Percentiles rank a stretch among this genome's conserved stretches.
phyloP scores from a whole-genome alignment of 768 basidiomycete genomes.

The Amanita subjunquillea region DNA sequence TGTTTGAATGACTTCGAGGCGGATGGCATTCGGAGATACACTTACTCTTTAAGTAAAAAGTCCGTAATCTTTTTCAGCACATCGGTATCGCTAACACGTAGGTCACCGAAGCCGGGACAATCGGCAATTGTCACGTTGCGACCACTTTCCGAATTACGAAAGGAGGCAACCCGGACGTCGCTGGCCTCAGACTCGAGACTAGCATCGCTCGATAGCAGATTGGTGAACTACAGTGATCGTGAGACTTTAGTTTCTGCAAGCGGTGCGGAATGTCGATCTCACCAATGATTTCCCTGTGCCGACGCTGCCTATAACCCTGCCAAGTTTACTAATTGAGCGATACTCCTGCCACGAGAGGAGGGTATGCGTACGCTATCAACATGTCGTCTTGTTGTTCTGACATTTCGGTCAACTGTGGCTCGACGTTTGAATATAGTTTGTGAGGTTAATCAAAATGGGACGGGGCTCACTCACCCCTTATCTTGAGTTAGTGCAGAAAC shows the following conservation, averaged over 20 bases:
- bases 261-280: background rate
- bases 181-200: background rate
- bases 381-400: background rate
- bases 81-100: background rate
- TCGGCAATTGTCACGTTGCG: slow-evolving; percentile 23
- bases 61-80: slow-evolving; percentile 20
- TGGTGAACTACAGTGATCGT: background rate
- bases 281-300: background rate
- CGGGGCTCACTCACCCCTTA: too few species aligned
- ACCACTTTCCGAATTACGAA: background rate
- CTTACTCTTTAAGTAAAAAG: background rate
- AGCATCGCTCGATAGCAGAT: background rate
- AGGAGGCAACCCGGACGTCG: background rate
- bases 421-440: too few species aligned
- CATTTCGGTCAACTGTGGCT: background rate
- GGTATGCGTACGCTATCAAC: background rate
- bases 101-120: slow-evolving; percentile 36
- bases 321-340: background rate
- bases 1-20: background rate
- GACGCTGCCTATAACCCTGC: background rate
- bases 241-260: background rate
- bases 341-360: background rate
- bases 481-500: too few species aligned
- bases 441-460: too few species aligned
- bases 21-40: background rate